Evolutionary conservation across 1,284 basidiomycete genomes (phyloP).

Genomic region (Ceratobasidium theobromae): DNA sequence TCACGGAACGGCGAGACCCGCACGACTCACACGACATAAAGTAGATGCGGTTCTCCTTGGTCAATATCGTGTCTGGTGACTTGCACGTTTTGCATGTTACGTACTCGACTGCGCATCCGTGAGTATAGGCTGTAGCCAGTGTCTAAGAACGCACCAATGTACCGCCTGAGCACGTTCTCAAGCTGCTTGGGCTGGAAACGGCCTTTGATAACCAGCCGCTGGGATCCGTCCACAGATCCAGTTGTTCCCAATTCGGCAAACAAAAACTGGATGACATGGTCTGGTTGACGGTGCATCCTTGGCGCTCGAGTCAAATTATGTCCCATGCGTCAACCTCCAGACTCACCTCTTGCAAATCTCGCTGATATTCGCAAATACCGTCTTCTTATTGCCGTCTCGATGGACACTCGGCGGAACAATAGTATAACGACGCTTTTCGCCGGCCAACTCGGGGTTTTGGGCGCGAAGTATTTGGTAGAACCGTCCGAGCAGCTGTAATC

Average conservation of each 20-base stretch:
- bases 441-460: constrained; percentile 91
- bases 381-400: constrained; percentile 94
- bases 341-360: constrained; percentile 90
- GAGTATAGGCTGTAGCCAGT: background rate
- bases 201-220: constrained; percentile 94
- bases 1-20: constrained; percentile 89
- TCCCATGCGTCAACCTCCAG: background rate
- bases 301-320: background rate
- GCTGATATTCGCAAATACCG: constrained; percentile 93
- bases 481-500: constrained; percentile 77
- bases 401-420: constrained; percentile 96
- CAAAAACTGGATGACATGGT: constrained; percentile 97
- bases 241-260: constrained; percentile 99
- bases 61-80: constrained; percentile 93
- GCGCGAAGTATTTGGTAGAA: constrained; percentile 92
- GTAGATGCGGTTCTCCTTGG: constrained; percentile 98
- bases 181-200: constrained; percentile 99
- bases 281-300: constrained; percentile 94
- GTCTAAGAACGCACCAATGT: constrained; percentile 71
- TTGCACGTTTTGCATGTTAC: constrained; percentile 99
- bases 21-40: constrained; percentile 98
- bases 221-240: constrained; percentile 90
- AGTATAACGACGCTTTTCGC: constrained; percentile 90
- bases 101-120: constrained; percentile 78
- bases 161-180: constrained; percentile 94